These are phyloP conservation scores for Pouteria campechiana DNA, from an alignment of 179 eudicot genomes.

Conservation along the genomic window DNA sequence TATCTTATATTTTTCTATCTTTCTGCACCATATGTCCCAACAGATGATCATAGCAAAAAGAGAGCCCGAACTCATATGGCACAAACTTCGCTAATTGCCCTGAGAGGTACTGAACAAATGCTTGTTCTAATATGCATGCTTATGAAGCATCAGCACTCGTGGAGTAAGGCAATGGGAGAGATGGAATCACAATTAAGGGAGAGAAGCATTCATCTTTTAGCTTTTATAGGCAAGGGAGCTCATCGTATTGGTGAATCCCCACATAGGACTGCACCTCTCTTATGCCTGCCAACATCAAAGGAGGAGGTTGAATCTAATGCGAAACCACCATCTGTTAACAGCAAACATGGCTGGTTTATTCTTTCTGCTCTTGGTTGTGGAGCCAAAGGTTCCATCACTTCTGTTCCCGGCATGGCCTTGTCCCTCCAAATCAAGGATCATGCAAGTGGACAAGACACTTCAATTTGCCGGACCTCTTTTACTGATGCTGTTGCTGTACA, in stretches of 20 bases:
- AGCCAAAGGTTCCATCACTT: constrained; percentile 20
- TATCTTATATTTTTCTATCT: constrained; percentile 54
- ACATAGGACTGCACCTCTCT: constrained; percentile 32
- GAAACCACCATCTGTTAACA: constrained; percentile 50
- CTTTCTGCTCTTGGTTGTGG: constrained; percentile 63
- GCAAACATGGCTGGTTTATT: constrained; percentile 76
- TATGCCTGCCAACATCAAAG: constrained; percentile 52
- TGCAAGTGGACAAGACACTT: constrained; percentile 11
- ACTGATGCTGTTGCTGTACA: constrained; percentile 67
- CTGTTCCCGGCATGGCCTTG: constrained; percentile 26
- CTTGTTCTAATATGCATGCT: constrained; percentile 57
- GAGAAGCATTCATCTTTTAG: constrained; percentile 68
- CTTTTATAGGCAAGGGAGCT: constrained; percentile 67
- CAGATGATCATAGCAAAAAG: constrained; percentile 51
- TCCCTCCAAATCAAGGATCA: constrained; percentile 46
- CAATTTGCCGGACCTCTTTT: constrained; percentile 34
- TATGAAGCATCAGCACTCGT: constrained; percentile 53
- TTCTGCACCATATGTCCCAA: constrained; percentile 52
- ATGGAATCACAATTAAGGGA: constrained; percentile 72
- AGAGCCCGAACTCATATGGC: constrained; percentile 55
- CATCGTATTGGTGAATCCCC: constrained; percentile 41
- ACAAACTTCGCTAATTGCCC: constrained; percentile 45
- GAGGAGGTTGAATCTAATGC: constrained; percentile 60
- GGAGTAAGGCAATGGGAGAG: constrained; percentile 64
- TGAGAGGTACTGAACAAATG: constrained; percentile 68